Evolutionary conservation across 495 filamentous ascomycete genomes (phyloP), one percentile per base, ranked within the genome.

Genomic region (Lepidopterella palustris): DNA sequence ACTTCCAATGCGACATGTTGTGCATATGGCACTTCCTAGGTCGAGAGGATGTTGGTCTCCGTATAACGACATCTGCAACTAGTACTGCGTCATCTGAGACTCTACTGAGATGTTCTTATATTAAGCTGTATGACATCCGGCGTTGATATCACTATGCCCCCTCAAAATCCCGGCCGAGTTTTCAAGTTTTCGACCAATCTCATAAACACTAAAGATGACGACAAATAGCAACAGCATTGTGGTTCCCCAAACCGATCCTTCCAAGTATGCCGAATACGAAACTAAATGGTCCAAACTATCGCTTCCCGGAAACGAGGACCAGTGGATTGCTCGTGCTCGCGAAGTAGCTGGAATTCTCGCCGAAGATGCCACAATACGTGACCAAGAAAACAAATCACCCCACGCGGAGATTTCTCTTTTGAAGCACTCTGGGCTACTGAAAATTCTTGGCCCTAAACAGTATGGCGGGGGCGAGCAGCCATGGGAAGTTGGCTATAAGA

Each of bases 381-480:
- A 84, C 54, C 76, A 76, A 47, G 82, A 79, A 55, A 78, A 82
- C 53, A 82, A 80, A 59, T 78, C 79, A 0, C 82, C 82, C 5
- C 66, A 67, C 0, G 81, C 82, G 1, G 81, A 85, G 54, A 68
- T 84, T 9, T 64, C 75, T 4, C 72, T 85, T 4, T 76, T 84
- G 45, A 85, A 84, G 61, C 72, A 78, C 57, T 75, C 80, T 0
- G 79, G 80, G 6, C 65, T 85, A n/a, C 66, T 78, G 10, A 83
- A 82, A 65, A 59, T 83, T 15, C 70, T 84, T 0, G 82, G 80
- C 0, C 77, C 78, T 0, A 73, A 71, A 59, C 77, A 78, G 66
- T 80, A 78, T 57, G 82, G 82, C 15, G 82, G 82, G 18, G 82
- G 82, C 20, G 82, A 74, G 6, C 77, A 85, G 65, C 61, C 73